phyloP scores from a whole-genome alignment of 169 alveolate genomes.

The Miamiensis avidus region DNA sequence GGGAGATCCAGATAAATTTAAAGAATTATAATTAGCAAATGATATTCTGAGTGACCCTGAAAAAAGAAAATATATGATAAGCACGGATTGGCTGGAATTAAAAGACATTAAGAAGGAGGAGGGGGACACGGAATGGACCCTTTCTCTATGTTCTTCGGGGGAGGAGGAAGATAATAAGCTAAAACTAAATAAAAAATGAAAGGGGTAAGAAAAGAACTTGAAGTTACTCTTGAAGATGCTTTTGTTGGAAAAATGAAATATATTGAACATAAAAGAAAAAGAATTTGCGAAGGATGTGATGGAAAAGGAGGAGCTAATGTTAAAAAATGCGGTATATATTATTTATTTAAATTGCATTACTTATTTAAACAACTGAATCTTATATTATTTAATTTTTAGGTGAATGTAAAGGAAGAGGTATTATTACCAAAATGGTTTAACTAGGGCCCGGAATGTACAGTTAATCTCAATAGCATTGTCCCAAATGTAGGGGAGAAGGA shows the following conservation, averaged over 20 bases:
- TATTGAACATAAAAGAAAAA: constrained; percentile 92
- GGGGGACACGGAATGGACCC: constrained; percentile 83
- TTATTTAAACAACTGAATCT: constrained; percentile 54
- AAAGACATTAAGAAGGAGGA: constrained; percentile 81
- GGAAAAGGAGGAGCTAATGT: constrained; percentile 97
- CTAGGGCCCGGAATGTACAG: constrained; percentile 92
- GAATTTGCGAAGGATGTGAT: constrained; percentile 94
- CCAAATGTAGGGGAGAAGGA: constrained; percentile 91
- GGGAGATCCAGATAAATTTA: constrained; percentile 96
- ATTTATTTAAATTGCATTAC: neutral
- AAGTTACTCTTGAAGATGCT: constrained; percentile 95
- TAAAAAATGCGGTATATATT: constrained; percentile 9
- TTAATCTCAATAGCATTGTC: constrained; percentile 91
- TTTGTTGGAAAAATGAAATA: constrained; percentile 95
- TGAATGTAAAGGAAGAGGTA: constrained; percentile 96
- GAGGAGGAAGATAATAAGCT: constrained; percentile 89
- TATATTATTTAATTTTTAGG: too few species aligned
- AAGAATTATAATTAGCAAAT: constrained; percentile 96
- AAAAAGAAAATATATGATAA: constrained; percentile 96
- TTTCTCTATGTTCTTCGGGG: constrained; percentile 93
- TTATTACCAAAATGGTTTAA: constrained; percentile 86
- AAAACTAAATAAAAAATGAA: constrained; percentile 66
- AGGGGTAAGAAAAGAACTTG: constrained; percentile 67
- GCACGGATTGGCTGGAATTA: constrained; percentile 96
- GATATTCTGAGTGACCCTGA: constrained; percentile 97